phyloP scores from a whole-genome alignment of 163 green algal genomes.

The Trebouxia gelatinosa region DNA sequence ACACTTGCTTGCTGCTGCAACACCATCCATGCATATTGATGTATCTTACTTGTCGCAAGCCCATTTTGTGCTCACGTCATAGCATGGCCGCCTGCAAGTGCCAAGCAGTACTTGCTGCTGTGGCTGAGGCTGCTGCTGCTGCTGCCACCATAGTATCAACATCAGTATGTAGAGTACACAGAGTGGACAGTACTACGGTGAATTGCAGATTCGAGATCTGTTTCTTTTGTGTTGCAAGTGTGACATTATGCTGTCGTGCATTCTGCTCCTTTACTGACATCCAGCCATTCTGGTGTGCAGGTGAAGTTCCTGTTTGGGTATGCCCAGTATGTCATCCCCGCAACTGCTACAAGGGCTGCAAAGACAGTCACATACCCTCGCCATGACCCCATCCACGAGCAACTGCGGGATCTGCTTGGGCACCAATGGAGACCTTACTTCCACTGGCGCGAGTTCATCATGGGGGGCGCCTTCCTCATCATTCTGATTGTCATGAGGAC shows the following conservation, averaged over 20 bases:
- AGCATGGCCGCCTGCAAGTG: too few relatives aligned
- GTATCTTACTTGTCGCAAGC: too few relatives aligned
- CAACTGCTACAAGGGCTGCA: conserved; percentile 19
- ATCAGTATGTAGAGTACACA: too few relatives aligned
- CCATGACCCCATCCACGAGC: conserved; percentile 41
- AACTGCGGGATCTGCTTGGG: conserved; percentile 50
- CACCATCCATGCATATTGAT: not conserved
- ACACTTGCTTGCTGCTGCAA: not conserved
- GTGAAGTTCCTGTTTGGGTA: conserved; percentile 61
- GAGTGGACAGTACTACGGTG: too few relatives aligned
- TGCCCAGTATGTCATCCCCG: conserved; percentile 27
- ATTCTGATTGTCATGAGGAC: conserved; percentile 53
- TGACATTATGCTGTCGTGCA: too few relatives aligned
- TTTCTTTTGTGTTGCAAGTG: too few relatives aligned
- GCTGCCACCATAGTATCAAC: too few relatives aligned
- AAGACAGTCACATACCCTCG: conserved; percentile 40
- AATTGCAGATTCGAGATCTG: too few relatives aligned
- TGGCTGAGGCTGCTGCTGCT: too few relatives aligned
- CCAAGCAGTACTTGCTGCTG: too few relatives aligned
- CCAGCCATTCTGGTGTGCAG: conserved; percentile 13
- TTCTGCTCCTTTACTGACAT: not conserved
- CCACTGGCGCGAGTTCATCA: conserved; percentile 61
- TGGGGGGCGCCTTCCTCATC: conserved; percentile 54
- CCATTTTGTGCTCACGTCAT: too few relatives aligned
- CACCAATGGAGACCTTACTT: conserved; percentile 47